Percentiles rank a stretch among this genome's conserved stretches.
Evolutionary conservation across 768 basidiomycete genomes (phyloP).

Genomic region (Clitopilus passeckerianus): DNA sequence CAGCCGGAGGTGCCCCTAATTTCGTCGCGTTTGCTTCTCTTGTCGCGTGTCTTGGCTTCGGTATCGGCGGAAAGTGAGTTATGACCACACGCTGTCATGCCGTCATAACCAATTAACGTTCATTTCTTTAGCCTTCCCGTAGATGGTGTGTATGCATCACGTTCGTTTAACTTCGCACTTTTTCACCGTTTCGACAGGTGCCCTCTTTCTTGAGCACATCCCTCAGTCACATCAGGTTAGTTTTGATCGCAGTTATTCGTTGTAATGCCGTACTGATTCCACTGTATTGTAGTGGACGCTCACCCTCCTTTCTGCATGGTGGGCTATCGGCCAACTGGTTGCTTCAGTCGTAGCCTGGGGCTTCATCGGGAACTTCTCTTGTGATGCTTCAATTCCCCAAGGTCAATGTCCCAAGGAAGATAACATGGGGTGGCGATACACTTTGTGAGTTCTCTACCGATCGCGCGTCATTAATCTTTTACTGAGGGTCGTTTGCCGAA

Average conservation of each 20-base stretch:
- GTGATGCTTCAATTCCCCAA: slow-evolving; percentile 24
- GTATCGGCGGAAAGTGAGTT: slow-evolving; percentile 46
- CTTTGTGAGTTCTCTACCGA: slow-evolving; percentile 28
- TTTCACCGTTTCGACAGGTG: slow-evolving; percentile 18
- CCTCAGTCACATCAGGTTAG: slow-evolving; percentile 34
- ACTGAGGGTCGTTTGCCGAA: background rate
- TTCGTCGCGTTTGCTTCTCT: slow-evolving; percentile 42
- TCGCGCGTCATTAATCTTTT: background rate
- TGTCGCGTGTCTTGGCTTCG: slow-evolving; percentile 43
- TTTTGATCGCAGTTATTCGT: slow-evolving; percentile 5
- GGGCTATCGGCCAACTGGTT: slow-evolving; percentile 45
- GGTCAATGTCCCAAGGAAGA: slow-evolving; percentile 38
- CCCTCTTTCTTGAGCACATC: slow-evolving; percentile 40
- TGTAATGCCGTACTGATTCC: background rate
- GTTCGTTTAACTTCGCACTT: background rate
- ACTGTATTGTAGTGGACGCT: slow-evolving; percentile 38
- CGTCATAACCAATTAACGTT: slow-evolving; percentile 14
- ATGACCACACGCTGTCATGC: slow-evolving; percentile 9
- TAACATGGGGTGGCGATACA: slow-evolving; percentile 64
- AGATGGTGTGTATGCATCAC: slow-evolving; percentile 30
- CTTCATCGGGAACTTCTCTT: slow-evolving; percentile 53
- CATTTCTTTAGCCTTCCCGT: slow-evolving; percentile 32
- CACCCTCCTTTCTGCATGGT: slow-evolving; percentile 50
- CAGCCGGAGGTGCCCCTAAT: slow-evolving; percentile 39
- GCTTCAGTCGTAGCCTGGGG: slow-evolving; percentile 50